Evolutionary conservation across 805 yeast genomes (phyloP), one percentile per base, ranked within the genome.

Genomic region (Saccharomycopsis schoenii): DNA sequence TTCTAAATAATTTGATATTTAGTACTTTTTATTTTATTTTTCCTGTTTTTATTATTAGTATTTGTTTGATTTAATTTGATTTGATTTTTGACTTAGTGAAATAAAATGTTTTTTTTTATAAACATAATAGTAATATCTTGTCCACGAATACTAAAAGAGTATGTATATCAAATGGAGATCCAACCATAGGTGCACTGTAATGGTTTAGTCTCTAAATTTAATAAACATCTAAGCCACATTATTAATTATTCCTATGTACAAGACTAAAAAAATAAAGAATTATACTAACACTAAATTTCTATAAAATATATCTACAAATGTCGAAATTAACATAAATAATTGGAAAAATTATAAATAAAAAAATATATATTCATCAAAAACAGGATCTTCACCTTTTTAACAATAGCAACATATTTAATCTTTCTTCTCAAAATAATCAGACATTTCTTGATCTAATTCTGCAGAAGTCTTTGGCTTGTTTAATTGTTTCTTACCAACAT

Each of bases 401-500:
- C 12, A 37, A 14, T 11, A 9, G 41, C 12, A 37, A 9, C 41
- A 37, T 14, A 37, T 21, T 55, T 61, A 58, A 15, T 74, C 74
- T 65, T 76, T 75, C 66, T 75, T 77, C 65, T 83, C 84, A 68
- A 93, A 92, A 77, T 93, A 93, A 72, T 92, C 98, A 65, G 91
- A 88, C 99, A 94, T 93, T 78, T 93, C 98, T 72, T 92, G 96
- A 76, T 94, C 99, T 71, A 93, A 83, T 76, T 94, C 93, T 73
- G 89, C 98, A 66, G 88, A 80, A 59, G 96, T 84, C 82, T 91
- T 91, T 67, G 71, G 74, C 66, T 71, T 75, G 67, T 68, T 67
- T 67, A 68, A 75, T 62, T 67, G 52, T 14, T 47, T 47, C 34
- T 47, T 47, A 24, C 34, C 34, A 47, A n/a, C n/a, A 25, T 69